These are phyloP conservation scores for Leccinum fibrillosum DNA, from an alignment of 768 basidiomycete genomes.

Conservation along the genomic window DNA sequence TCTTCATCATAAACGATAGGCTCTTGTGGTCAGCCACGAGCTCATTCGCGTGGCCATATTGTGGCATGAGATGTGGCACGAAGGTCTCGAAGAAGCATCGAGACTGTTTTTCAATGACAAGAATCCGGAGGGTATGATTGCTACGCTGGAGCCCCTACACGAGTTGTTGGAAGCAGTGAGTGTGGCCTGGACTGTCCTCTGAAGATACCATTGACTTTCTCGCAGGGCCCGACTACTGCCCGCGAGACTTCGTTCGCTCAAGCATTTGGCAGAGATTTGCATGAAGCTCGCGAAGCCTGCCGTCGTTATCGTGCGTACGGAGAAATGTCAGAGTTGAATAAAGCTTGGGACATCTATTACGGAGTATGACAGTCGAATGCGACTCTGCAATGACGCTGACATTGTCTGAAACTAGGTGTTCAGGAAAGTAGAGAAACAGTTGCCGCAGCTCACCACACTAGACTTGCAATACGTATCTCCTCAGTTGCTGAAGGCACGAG, in stretches of 20 bases:
- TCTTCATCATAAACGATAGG: slow-evolving; percentile 40
- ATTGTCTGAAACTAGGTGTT: slow-evolving; percentile 61
- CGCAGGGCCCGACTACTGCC: slow-evolving; percentile 87
- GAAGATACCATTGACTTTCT: slow-evolving; percentile 1
- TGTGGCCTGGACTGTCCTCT: slow-evolving; percentile 1
- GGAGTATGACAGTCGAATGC: slow-evolving; percentile 48
- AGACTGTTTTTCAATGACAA: slow-evolving; percentile 95
- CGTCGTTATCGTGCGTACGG: slow-evolving; percentile 81
- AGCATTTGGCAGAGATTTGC: slow-evolving; percentile 88
- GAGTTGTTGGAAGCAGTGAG: slow-evolving; percentile 83
- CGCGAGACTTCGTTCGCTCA: slow-evolving; percentile 95
- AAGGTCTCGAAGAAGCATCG: slow-evolving; percentile 96
- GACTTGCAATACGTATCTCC: slow-evolving; percentile 98
- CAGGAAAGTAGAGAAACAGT: slow-evolving; percentile 92
- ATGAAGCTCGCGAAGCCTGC: slow-evolving; percentile 89
- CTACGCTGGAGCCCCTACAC: slow-evolving; percentile 86
- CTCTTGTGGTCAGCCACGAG: slow-evolving; percentile 86
- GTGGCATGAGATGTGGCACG: slow-evolving; percentile 99
- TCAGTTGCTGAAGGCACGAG: slow-evolving; percentile 79
- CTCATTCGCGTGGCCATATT: slow-evolving; percentile 96
- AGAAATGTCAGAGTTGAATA: slow-evolving; percentile 87
- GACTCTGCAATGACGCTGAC: not conserved
- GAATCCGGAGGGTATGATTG: slow-evolving; percentile 97
- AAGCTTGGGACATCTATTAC: slow-evolving; percentile 99
- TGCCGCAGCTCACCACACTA: slow-evolving; percentile 82